Evolutionary conservation across 2,329 filamentous ascomycete genomes (phyloP).

Genomic region (Fusarium dimerum): DNA sequence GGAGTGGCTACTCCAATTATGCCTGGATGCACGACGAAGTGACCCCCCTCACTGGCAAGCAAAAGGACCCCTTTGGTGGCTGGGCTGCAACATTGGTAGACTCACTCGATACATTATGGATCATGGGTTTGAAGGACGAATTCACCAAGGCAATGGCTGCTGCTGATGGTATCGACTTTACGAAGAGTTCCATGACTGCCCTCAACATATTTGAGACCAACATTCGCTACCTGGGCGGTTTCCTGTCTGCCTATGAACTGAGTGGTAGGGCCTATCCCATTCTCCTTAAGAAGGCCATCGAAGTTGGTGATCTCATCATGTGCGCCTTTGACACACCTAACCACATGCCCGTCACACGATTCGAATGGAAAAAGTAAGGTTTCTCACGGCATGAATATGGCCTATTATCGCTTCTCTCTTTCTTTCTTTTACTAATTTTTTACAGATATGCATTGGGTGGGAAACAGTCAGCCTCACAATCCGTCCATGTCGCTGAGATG

Average conservation of each 20-base stretch:
- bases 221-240: conserved; percentile 67
- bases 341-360: conserved; percentile 52
- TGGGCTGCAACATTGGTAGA: conserved; percentile 68
- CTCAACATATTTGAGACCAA: conserved; percentile 70
- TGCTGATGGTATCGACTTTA: conserved; percentile 60
- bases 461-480: conserved; percentile 21
- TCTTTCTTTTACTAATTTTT: conserved; percentile 10
- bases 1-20: conserved; percentile 59
- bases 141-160: conserved; percentile 63
- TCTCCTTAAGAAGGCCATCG: conserved; percentile 61
- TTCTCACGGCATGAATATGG: not conserved
- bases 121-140: conserved; percentile 65
- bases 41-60: conserved; percentile 52
- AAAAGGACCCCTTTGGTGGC: conserved; percentile 60
- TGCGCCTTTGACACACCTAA: conserved; percentile 67
- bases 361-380: conserved; percentile 30
- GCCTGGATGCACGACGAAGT: conserved; percentile 67
- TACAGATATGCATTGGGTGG: conserved; percentile 26
- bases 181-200: conserved; percentile 42
- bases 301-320: conserved; percentile 63
- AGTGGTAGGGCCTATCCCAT: conserved; percentile 48
- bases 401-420: not conserved
- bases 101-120: conserved; percentile 67
- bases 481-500: conserved; percentile 29
- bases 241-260: conserved; percentile 66